Evolutionary conservation across 2,329 filamentous ascomycete genomes (phyloP).

Genomic region (Pezicula rhizophila): DNA sequence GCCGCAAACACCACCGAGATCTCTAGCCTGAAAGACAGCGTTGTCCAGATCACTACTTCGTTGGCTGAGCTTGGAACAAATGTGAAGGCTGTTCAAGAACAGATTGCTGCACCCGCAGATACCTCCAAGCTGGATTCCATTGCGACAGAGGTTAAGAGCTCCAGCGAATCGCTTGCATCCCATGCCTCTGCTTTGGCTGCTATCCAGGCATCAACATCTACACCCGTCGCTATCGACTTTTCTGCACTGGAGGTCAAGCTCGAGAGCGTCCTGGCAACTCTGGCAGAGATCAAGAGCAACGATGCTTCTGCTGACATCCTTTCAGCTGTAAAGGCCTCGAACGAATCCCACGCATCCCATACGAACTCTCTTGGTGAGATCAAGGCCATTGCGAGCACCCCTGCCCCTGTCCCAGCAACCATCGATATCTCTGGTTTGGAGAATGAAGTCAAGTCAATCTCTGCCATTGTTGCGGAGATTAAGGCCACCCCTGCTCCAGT

Average conservation of each 20-base stretch:
- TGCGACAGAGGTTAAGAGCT: constrained; percentile 15
- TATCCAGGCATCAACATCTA: neutral
- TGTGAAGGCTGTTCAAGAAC: constrained; percentile 18
- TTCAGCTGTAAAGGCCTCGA: constrained; percentile 11
- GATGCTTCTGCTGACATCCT: constrained; percentile 16
- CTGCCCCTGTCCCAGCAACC: constrained; percentile 6
- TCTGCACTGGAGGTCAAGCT: constrained; percentile 16
- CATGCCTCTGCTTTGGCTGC: constrained; percentile 11
- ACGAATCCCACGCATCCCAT: constrained; percentile 14
- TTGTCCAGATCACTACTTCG: constrained; percentile 19
- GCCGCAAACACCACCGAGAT: constrained; percentile 16
- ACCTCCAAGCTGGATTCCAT: constrained; percentile 22
- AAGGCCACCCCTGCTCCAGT: constrained; percentile 4
- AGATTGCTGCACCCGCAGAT: constrained; percentile 18
- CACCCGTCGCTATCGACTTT: constrained; percentile 13
- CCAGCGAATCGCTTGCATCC: constrained; percentile 14
- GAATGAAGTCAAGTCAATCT: constrained; percentile 12
- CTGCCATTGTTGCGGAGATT: constrained; percentile 8
- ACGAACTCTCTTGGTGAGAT: constrained; percentile 10
- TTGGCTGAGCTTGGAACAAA: constrained; percentile 19
- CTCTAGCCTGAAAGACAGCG: constrained; percentile 19
- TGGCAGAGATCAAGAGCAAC: constrained; percentile 22
- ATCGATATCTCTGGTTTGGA: constrained; percentile 10
- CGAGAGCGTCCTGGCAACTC: constrained; percentile 15
- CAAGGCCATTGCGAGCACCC: constrained; percentile 6